A percentile compares a stretch with the other conserved stretches of the same genome.
Conservation (phyloP, 2,329 filamentous ascomycete genomes). For the Gaeumannomyces sp. region DNA sequence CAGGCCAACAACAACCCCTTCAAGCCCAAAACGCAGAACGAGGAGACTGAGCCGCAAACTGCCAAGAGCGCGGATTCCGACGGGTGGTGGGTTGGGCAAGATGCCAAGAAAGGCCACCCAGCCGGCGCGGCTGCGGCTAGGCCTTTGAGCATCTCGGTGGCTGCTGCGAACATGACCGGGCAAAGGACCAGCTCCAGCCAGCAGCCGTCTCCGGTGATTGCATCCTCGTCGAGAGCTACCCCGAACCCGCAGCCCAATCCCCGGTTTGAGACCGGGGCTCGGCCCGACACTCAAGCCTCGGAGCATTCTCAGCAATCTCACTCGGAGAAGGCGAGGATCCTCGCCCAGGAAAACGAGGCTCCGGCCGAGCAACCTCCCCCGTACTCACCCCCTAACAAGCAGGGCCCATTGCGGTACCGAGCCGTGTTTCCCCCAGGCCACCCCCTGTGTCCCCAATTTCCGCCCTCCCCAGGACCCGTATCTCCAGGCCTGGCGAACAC, state of each 20-base stretch:
- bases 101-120: constrained; percentile 19
- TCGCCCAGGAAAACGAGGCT: constrained; percentile 30
- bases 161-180: neutral
- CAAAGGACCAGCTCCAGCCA: constrained; percentile 15
- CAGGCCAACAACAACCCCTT: constrained; percentile 25
- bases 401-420: constrained; percentile 42
- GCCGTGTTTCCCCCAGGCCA: constrained; percentile 54
- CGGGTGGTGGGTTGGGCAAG: constrained; percentile 31
- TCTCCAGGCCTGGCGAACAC: constrained; percentile 57
- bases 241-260: constrained; percentile 13
- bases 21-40: constrained; percentile 22
- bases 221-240: constrained; percentile 23
- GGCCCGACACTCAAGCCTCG: constrained; percentile 1
- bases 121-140: neutral
- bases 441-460: constrained; percentile 37
- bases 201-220: constrained; percentile 15
- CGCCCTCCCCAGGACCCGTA: constrained; percentile 53
- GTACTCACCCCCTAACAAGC: constrained; percentile 39
- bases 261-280: constrained; percentile 1
- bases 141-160: constrained; percentile 1
- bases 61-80: constrained; percentile 19
- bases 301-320: constrained; percentile 17
- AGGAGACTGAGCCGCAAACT: neutral
- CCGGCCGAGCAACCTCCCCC: constrained; percentile 44
- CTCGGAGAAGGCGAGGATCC: constrained; percentile 32